Evolutionary conservation across 129 eudicot genomes (phyloP), one percentile per base, ranked within the genome.

Genomic region (Apium graveolens): DNA sequence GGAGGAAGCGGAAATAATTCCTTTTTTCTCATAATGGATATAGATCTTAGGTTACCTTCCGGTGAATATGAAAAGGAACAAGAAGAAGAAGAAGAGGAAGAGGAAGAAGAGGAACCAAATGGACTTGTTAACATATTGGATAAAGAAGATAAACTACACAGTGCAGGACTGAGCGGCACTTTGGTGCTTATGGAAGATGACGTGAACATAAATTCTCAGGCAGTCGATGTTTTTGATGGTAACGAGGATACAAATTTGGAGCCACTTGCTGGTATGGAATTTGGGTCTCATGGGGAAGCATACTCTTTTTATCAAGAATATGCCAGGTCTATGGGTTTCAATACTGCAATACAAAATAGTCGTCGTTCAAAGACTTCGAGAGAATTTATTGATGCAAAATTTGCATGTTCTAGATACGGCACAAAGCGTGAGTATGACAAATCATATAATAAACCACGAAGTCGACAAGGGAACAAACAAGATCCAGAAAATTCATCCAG

Each of bases 391-490:
- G 98, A 95, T 82, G 98, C 97, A 51, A 95, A 95, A 72, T 95
- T 91, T 81, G 98, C 98, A 18, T 95, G 97, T 80, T 95, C 99
- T 17, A 89, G 96, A 85, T 95, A 95, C 37, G 98, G 98, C 38
- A 95, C 94, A 27, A 95, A 95, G 84, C 96, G 98, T 38, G 98
- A 95, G 55, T 90, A 95, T 51, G 97, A 95, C 49, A 95, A 95
- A 81, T 84, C 96, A 8, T 77, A 78, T 65, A 88, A 89, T 81
- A 86, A 97, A 13, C 90, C 92, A 62, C 93, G 94, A 39, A 77
- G 91, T 76, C 85, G 96, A 80, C 96, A 91, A 83, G 89, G 89
- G 63, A 87, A 42, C 87, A 88, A 87, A 73, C 91, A 90, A 81
- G 96, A 90, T 79, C 84, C 91, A 3, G 97, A 92, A 57, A 95